Evolutionary conservation across 108 stramenopile genomes (phyloP), one percentile per base, ranked within the genome.

Genomic region (Cyclotella choctawhatcheeana): DNA sequence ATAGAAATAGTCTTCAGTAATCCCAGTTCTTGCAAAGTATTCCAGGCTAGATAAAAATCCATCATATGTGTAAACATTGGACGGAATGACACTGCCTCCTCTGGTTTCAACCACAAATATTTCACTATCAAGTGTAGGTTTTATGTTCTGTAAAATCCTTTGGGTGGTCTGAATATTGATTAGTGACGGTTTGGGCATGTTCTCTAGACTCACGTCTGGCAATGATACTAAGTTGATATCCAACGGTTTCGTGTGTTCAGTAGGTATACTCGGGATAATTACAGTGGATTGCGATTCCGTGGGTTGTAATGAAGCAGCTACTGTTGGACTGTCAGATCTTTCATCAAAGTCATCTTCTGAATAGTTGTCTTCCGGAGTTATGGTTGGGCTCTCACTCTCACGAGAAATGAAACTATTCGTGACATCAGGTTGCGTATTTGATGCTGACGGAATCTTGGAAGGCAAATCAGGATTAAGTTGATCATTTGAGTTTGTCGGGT

Each of bases 61-160:
- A 32, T 48, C n/a, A 30, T 43, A 70, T 13, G 56, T 70, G 29
- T 59, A 70, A 1, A 70, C 25, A 16, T 26, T 70, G 14, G 69
- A 70, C 45, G 16, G 32, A 10, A 70, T 7, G 21, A 50, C 31
- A n/a, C 40, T 44, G 12, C 58, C 69, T 30, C 58, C 58, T 20
- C 58, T 45, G 18, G 69, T 70, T 6, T 58, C 45, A 1, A 59
- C 21, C 21, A 70, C 58, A 59, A 70, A 70, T 25, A 70, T 34
- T 34, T 70, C 58, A 26, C 43, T 70, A 26, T 48, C 56, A 14
- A 70, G 58, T 7, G 26, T 10, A 29, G 24, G 24, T 8, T 44
- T 3, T 5, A 59, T 22, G 18, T 30, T 56, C 21, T 47, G 27
- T 18, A 70, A 7, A 22, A 47, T 45, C 10, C 48, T 40, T 21